Base-by-base conservation (phyloP, 2,329 filamentous ascomycete species). In the Botrytis aclada region DNA sequence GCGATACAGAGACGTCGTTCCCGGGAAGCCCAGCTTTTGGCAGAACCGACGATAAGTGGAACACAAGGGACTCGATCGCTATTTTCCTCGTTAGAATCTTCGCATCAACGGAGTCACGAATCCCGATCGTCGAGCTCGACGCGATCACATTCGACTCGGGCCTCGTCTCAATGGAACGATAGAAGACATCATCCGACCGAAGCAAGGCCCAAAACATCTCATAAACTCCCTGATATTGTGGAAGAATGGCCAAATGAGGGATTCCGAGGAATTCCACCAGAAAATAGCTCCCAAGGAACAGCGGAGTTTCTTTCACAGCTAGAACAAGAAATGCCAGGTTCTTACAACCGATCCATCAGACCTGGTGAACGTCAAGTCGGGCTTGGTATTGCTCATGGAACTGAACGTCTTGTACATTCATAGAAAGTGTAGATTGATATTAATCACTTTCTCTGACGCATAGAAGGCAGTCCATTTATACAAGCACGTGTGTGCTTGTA, bases 341-440 rank as follows among this genome's bases (percentile, higher is more conserved):
- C 65, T 69, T 47, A 69, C 25, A 47, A 47, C 14, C 54, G 47
- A 10, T 18, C 37, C 47, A 39, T 56, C 51, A 56, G 8, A 56
- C 16, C 47, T 22, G n/a, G 65, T 43, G 4, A 56, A 43, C 47
- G 10, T 10, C 47, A 18, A 18, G 18, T 32, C 51, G n/a, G 65
- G n/a, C 65, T 69, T 32, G 65, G 47, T 69, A 69, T 56, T 56
- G 47, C 65, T 41, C 34, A 54, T 54, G 64, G 34, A 29, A 66
- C 29, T 4, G 25, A 18, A 22, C 20, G 20, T 69, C 37, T 18
- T 37, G 34, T 62, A 41, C 54, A 20, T 43, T 37, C 25, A 56
- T 41, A 67, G 34, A 41, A 56, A 43, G 25, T 10, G 34, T 7
- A n/a, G 20, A 9, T 56, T 25, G 34, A 56, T 67, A 54, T 56